Evolutionary conservation across 2,329 filamentous ascomycete species (phyloP), one percentile per base, ranked within the genome.

Genomic region (Colletotrichum camelliae): DNA sequence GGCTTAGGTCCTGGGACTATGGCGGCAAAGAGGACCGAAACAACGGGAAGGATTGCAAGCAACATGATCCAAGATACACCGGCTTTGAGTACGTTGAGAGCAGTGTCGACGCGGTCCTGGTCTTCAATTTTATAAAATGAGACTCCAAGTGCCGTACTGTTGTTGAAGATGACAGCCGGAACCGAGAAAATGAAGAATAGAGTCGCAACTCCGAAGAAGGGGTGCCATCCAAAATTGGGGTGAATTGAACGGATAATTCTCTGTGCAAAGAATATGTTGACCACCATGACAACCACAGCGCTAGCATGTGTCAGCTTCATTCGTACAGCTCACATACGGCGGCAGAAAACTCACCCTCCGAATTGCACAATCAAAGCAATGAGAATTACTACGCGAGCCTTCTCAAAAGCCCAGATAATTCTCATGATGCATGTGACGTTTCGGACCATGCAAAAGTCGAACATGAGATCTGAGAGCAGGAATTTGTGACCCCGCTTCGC

Each of bases 211-310:
- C 81, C 78, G 33, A 84, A 78, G 4, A 66, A 75, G 0, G 33
- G 78, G n/a, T 82, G 79, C 85, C 85, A 86, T 67, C 85, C 85
- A 27, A 86, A 64, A 9, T 37, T 15, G 13, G 85, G 84, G 57
- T 84, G 84, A 65, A 82, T 81, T 3, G 85, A 83, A 65, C 85
- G 83, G 4, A 86, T 76, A 15, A 86, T 80, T 67, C 85, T 83
- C 76, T 85, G 84, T 1, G 82, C 81, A 70, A 86, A 84, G 74
- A 86, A 80, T 21, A 86, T 80, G 77, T 86, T 85, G 77, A 85
- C 78, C 57, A 83, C 76, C 68, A 85, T 85, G 15, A 85, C 58
- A 8, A 85, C 76, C 18, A 85, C 80, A 8, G 84, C 81, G n/a
- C 85, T 82, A 37, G 2, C 4, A 5, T 92, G 86, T 5, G 15